phyloP scores from a whole-genome alignment of 73 alveolate genomes.

The Blepharisma stoltei region DNA sequence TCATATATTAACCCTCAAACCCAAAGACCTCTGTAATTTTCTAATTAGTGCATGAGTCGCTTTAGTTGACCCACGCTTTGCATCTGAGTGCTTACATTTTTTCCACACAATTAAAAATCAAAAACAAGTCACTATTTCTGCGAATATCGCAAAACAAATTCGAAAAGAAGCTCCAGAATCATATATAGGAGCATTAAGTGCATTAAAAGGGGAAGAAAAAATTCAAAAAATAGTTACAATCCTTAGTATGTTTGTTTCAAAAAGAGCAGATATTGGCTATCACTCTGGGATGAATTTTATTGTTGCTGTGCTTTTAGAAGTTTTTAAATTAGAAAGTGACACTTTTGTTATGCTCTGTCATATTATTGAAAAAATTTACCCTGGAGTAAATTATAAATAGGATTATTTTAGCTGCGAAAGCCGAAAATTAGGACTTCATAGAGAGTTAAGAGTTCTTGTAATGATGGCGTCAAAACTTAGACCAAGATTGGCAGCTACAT shows the following conservation, averaged over 20 bases:
- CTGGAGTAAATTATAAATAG: constrained; percentile 20
- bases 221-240: not conserved
- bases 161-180: not conserved
- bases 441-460: not conserved
- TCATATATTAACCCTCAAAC: not conserved
- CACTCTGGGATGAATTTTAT: not conserved
- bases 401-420: not conserved
- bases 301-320: not conserved
- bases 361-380: constrained; percentile 14
- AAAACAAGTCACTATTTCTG: not conserved
- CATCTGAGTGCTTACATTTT: not conserved
- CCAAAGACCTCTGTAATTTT: constrained; percentile 1
- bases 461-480: not conserved
- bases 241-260: not conserved
- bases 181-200: not conserved
- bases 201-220: not conserved
- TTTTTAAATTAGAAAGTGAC: not conserved
- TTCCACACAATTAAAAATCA: not conserved
- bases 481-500: not conserved
- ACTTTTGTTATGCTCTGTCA: constrained; percentile 12
- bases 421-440: not conserved
- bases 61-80: constrained; percentile 9
- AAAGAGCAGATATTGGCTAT: not conserved
- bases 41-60: constrained; percentile 14
- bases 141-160: not conserved